These are phyloP conservation scores for Fraxinus greggii DNA, from an alignment of 305 asterid species.

Conservation along the genomic window DNA sequence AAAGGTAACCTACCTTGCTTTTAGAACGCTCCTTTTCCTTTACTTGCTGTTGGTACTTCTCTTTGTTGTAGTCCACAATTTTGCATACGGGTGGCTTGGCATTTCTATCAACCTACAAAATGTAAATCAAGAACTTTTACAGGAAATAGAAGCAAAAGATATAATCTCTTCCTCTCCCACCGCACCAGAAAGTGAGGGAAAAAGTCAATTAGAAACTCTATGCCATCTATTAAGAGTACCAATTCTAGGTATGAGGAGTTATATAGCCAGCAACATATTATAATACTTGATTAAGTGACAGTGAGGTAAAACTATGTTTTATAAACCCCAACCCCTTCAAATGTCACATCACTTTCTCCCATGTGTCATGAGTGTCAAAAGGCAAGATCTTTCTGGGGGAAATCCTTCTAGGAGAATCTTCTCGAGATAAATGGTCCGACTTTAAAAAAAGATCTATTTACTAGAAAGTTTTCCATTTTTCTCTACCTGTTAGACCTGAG, in stretches of 20 bases:
- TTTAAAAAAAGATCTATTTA: background rate
- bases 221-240: background rate
- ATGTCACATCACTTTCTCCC: background rate
- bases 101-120: conserved; percentile 57
- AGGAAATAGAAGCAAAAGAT: conserved; percentile 20
- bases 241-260: background rate
- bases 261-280: background rate
- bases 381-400: background rate
- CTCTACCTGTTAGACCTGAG: background rate
- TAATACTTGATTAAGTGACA: background rate
- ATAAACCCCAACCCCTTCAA: background rate
- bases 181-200: background rate
- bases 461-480: background rate
- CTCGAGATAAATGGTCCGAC: background rate
- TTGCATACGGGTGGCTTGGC: conserved; percentile 82
- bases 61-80: conserved; percentile 61
- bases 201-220: background rate
- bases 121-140: conserved; percentile 17
- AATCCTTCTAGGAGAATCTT: background rate
- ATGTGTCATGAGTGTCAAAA: conserved; percentile 8
- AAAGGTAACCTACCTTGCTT: conserved; percentile 49
- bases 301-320: background rate
- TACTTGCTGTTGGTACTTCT: conserved; percentile 50
- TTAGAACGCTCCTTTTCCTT: conserved; percentile 71
- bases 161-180: conserved; percentile 8